A percentile compares a stretch with the other conserved stretches of the same genome.
These are phyloP conservation scores for Ophiostoma quercus DNA, from an alignment of 2,329 filamentous ascomycete genomes.

Conservation along the genomic window DNA sequence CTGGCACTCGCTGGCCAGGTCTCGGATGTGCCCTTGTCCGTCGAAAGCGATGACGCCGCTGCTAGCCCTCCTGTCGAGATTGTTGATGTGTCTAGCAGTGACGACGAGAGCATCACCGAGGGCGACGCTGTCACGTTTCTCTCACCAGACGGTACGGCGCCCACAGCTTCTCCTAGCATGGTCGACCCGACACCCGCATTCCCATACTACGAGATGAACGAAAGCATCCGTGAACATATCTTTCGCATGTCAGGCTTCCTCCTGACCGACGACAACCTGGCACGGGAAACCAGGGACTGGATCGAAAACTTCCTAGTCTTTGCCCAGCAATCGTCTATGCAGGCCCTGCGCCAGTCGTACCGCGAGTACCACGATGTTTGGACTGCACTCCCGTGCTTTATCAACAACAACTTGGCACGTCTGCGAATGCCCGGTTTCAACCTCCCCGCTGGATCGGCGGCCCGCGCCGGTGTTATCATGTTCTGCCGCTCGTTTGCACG, in stretches of 20 bases:
- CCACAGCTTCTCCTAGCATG: conserved; percentile 15
- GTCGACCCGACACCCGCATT: conserved; percentile 44
- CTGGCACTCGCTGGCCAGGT: conserved; percentile 30
- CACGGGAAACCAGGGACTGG: conserved; percentile 47
- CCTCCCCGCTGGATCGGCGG: neutral
- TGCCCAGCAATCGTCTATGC: conserved; percentile 34
- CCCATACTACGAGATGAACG: conserved; percentile 38
- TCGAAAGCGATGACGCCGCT: neutral
- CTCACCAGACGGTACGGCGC: neutral
- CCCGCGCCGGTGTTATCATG: conserved; percentile 34
- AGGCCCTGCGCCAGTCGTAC: conserved; percentile 41
- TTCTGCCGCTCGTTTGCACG: conserved; percentile 44
- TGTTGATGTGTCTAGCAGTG: conserved; percentile 37
- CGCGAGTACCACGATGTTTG: conserved; percentile 47
- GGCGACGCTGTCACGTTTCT: neutral
- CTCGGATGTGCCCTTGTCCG: neutral
- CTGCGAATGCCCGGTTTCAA: conserved; percentile 22
- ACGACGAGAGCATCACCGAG: conserved; percentile 30
- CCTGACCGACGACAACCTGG: conserved; percentile 16
- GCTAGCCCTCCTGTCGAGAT: conserved; percentile 43
- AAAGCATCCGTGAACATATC: conserved; percentile 26
- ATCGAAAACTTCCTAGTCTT: conserved; percentile 45
- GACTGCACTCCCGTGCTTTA: conserved; percentile 47
- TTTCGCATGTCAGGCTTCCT: neutral
- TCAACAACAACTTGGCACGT: conserved; percentile 32